These are phyloP conservation scores for Calonectria pseudoturangicola DNA, from an alignment of 2,329 filamentous ascomycete species.

Conservation along the genomic window DNA sequence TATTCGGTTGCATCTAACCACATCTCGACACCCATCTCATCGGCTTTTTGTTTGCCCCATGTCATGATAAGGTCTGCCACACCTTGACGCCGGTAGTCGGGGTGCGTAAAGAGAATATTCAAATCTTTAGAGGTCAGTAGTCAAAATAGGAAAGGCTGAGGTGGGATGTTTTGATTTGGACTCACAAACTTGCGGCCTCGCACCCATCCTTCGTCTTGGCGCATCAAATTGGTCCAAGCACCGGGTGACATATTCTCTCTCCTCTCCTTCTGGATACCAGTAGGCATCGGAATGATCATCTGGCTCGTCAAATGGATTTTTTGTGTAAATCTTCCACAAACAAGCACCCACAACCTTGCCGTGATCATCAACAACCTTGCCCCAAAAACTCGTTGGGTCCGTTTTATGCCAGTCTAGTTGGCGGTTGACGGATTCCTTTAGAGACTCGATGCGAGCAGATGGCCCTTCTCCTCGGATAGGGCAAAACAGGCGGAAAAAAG, in stretches of 20 bases:
- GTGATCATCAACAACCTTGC: constrained; percentile 43
- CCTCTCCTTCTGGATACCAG: constrained; percentile 49
- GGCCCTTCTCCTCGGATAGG: constrained; percentile 41
- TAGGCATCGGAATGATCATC: constrained; percentile 40
- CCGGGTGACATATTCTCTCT: constrained; percentile 44
- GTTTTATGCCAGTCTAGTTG: constrained; percentile 44
- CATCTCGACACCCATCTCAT: constrained; percentile 51
- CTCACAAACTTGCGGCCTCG: constrained; percentile 50
- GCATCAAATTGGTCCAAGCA: constrained; percentile 46
- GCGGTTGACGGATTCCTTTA: constrained; percentile 26
- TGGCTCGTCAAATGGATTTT: constrained; percentile 40
- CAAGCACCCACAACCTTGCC: constrained; percentile 49
- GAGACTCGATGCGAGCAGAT: constrained; percentile 33
- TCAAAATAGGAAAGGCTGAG: too few species aligned
- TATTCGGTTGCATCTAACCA: constrained; percentile 50
- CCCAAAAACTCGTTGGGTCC: constrained; percentile 45
- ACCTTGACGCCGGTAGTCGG: constrained; percentile 48
- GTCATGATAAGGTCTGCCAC: constrained; percentile 47
- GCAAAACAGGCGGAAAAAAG: constrained; percentile 51
- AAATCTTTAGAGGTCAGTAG: constrained; percentile 37
- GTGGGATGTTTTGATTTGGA: background rate
- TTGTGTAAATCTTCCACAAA: constrained; percentile 46
- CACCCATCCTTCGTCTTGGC: constrained; percentile 44
- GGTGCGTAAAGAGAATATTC: constrained; percentile 51
- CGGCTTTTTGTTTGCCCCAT: constrained; percentile 51